Evolutionary conservation across 1,139 yeast genomes (phyloP).

Genomic region (Chernovozyma aurita): DNA sequence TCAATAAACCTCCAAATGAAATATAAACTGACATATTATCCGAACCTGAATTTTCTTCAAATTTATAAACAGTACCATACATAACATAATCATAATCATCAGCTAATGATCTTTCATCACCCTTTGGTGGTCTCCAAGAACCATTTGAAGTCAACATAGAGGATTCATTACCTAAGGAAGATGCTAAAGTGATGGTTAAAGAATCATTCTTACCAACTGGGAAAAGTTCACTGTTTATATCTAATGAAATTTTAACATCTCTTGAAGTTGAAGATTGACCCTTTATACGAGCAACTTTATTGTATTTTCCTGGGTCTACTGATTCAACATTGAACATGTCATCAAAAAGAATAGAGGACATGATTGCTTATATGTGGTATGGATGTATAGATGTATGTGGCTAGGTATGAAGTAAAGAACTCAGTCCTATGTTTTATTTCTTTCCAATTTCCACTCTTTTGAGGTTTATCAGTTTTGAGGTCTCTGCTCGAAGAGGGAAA

Average conservation of each 20-base stretch:
- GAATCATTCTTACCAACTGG: conserved; percentile 79
- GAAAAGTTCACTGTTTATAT: conserved; percentile 87
- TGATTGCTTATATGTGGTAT: no score
- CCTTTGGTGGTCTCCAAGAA: conserved; percentile 90
- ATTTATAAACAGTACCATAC: conserved; percentile 97
- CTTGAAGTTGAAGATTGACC: conserved; percentile 82
- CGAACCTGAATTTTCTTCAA: conserved; percentile 79
- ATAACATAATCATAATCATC: conserved; percentile 97
- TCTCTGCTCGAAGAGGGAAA: no score
- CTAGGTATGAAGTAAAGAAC: no score
- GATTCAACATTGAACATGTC: conserved; percentile 87
- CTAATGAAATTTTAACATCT: conserved; percentile 83
- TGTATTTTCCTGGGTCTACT: conserved; percentile 86
- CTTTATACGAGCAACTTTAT: conserved; percentile 85
- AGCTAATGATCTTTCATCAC: conserved; percentile 80
- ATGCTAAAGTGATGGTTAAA: conserved; percentile 84
- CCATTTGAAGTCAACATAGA: conserved; percentile 57
- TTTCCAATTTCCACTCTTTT: no score
- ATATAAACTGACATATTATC: conserved; percentile 82
- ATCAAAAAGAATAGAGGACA: conserved; percentile 87
- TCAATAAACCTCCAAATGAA: conserved; percentile 91
- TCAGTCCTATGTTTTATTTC: no score
- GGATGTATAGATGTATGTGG: no score
- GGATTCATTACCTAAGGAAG: conserved; percentile 61
- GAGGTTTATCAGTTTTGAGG: no score